Evolutionary conservation across 331 rosid species (phyloP), one percentile per base, ranked within the genome.

Genomic region (Spiraea crenata): DNA sequence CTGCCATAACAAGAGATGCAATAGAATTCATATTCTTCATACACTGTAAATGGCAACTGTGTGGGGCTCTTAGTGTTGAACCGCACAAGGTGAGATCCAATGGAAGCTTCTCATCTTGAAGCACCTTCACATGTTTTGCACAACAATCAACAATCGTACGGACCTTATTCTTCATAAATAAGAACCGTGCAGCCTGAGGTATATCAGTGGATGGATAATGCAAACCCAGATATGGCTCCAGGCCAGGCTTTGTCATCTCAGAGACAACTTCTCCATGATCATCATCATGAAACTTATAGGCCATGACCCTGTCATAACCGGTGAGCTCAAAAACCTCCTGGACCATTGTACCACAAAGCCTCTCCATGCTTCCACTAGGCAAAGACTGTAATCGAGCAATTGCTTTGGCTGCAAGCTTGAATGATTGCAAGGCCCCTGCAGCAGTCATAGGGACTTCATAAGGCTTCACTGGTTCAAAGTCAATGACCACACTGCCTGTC

Each of bases 301-400:
- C 95, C 99, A 93, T 93, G 77, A 93, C 99, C 89, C 99, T 87
- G 80, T 93, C 99, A 79, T 93, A 93, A 50, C 99, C 99, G 3
- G 97, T 91, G 74, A 93, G 92, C 42, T 93, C 99, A 76, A 90
- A 93, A 81, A 93, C 99, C 79, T 93, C 98, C 80, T 93, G 97
- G 45, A 89, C 96, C 99, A 93, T 93, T 9, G 96, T 84, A 77
- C 89, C 95, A 75, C 99, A 93, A 62, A 93, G 90, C 83, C 97
- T 84, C 58, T 85, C 95, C 90, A 93, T 82, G 83, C 91, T 90
- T 63, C 99, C 99, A 70, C 96, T 93, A n/a, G 99, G 88, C 86
- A 93, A 75, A 63, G 97, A 84, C 69, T 93, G 99, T 85, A 93
- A 79, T 15, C 87, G 81, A 44, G 91, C 83, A 71, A 93, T 93